Base-by-base conservation (phyloP, 805 yeast species). In the Candida fluviatilis region DNA sequence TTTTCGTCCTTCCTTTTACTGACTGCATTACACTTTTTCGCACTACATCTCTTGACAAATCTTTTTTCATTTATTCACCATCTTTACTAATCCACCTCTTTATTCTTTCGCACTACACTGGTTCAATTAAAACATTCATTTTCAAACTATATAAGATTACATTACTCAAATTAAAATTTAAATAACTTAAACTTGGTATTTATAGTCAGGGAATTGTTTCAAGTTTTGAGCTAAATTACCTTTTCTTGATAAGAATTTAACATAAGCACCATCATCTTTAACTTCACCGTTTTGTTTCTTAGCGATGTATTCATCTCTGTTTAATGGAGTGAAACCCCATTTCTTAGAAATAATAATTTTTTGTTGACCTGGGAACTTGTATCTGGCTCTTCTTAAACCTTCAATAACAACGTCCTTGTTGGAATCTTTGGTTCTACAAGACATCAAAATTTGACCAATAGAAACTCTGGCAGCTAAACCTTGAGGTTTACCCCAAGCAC, bases 311-410 rank as follows among this genome's bases (percentile, higher is more conserved):
- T 93, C 97, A 46, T 78, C 95, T 79, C 99, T 87, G 95, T 91
- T 80, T 69, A 93, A 84, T 74, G 85, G 86, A 75, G 99, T 93
- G 97, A 93, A 93, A 78, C 99, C 99, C 99, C 99, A 93, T 79
- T 93, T 93, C 95, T 93, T 93, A 60, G 99, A 93, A 75, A 93
- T 76, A 66, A 93, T 93, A 70, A 93, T 93, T 82, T 83, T 91
- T 79, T 93, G 99, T 81, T 93, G 99, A 80, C 99, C 99, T 75
- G 99, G 99, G 98, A 93, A 93, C 91, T 93, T 93, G 87, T 93
- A 93, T 82, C 98, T 91, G 57, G 97, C 95, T 84, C 99, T 91
- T 82, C 99, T 91, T 74, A 93, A 86, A 80, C 91, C 99, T 82
- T 93, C 99, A 64, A 93, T 78, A 58, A 88, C 96, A 69, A 87